Conservation (phyloP, 2,329 filamentous ascomycete genomes). For the Xylaria hypoxylon region DNA sequence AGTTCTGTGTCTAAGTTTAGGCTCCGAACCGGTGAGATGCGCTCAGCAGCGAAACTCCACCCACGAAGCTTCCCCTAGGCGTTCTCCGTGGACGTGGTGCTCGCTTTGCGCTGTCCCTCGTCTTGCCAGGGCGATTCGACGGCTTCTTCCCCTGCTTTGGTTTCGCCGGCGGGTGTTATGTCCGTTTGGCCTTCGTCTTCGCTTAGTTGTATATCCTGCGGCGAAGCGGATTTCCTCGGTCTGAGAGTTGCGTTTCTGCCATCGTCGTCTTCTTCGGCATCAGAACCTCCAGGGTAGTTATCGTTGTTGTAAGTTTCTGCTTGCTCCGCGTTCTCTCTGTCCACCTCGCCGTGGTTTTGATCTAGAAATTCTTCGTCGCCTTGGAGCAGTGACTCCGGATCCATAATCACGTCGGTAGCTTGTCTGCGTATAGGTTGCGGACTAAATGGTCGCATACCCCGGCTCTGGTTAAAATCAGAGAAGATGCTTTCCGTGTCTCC, state of each 20-base stretch:
- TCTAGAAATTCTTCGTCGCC: slow-evolving; percentile 40
- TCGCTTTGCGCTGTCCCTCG: slow-evolving; percentile 13
- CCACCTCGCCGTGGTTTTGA: slow-evolving; percentile 6
- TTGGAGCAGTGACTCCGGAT: slow-evolving; percentile 48
- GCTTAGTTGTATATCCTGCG: slow-evolving; percentile 25
- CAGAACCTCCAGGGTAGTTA: not conserved
- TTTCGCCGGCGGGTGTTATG: not conserved
- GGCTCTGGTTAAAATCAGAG: slow-evolving; percentile 65
- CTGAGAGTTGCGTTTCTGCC: slow-evolving; percentile 21
- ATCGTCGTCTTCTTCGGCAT: slow-evolving; percentile 2
- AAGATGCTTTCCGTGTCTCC: slow-evolving; percentile 64
- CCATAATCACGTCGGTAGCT: slow-evolving; percentile 49
- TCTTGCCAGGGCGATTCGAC: slow-evolving; percentile 36
- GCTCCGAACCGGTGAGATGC: not conserved
- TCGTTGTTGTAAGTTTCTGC: slow-evolving; percentile 18
- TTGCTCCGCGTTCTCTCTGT: slow-evolving; percentile 33
- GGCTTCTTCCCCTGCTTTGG: not conserved
- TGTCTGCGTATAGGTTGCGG: slow-evolving; percentile 61
- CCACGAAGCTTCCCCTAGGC: slow-evolving; percentile 33
- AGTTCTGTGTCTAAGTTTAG: not conserved
- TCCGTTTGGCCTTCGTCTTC: slow-evolving; percentile 37
- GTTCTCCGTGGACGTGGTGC: slow-evolving; percentile 16
- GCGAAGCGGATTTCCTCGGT: slow-evolving; percentile 28
- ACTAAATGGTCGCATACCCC: slow-evolving; percentile 69
- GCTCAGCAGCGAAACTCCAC: slow-evolving; percentile 27